Evolutionary conservation across 441 rosid species (phyloP).

Genomic region (Euphorbia neoarborescens): DNA sequence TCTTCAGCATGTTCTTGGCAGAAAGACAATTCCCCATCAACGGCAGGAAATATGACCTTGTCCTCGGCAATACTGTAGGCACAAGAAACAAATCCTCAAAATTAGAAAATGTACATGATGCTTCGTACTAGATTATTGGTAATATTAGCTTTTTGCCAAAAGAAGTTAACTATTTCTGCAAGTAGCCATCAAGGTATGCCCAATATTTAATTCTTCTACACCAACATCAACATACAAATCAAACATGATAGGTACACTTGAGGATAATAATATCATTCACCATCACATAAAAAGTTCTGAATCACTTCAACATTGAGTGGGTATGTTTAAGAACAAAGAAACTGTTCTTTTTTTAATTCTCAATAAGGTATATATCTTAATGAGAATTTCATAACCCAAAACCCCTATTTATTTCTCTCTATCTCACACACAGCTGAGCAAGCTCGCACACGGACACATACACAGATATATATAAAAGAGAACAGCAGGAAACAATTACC

Average conservation of each 20-base stretch:
- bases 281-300: background rate
- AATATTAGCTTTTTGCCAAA: background rate
- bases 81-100: conserved; percentile 17
- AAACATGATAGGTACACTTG: conserved; percentile 3
- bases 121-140: background rate
- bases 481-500: conserved; percentile 32
- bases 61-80: conserved; percentile 67
- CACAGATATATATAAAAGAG: background rate
- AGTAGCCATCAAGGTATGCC: background rate
- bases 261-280: background rate
- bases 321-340: background rate
- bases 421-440: background rate
- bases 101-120: conserved; percentile 9
- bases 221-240: background rate
- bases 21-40: conserved; percentile 52
- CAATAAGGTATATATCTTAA: background rate
- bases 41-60: conserved; percentile 64
- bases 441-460: background rate
- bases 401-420: background rate
- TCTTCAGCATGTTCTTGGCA: conserved; percentile 60
- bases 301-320: background rate
- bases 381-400: background rate
- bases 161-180: background rate
- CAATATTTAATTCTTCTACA: background rate
- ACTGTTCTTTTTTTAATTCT: background rate